Percentiles rank a stretch among this genome's conserved stretches.
These are phyloP conservation scores for Hypoxylon sp. DNA, from an alignment of 2,329 filamentous ascomycete species.

Conservation along the genomic window DNA sequence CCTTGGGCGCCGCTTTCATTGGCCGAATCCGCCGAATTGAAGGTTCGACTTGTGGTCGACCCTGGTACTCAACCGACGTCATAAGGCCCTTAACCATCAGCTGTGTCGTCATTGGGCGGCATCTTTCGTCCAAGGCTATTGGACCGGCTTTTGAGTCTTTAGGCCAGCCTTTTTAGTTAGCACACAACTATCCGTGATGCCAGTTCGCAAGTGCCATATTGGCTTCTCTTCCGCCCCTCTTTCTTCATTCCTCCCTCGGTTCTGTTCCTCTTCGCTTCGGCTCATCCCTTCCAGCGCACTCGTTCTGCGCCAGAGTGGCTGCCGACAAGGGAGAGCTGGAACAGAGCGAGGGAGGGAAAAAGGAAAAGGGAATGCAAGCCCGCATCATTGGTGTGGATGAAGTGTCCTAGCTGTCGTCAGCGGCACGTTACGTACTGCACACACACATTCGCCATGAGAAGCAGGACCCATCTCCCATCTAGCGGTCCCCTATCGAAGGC, in stretches of 20 bases:
- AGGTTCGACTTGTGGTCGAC: conserved; percentile 34
- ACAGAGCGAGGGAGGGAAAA: too few relatives aligned
- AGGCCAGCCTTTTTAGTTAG: conserved; percentile 33
- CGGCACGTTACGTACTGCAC: conserved; percentile 29
- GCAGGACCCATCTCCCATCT: conserved; percentile 12
- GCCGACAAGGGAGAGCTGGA: conserved; percentile 29
- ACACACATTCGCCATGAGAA: conserved; percentile 30
- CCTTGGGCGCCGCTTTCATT: conserved; percentile 38
- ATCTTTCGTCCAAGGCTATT: conserved; percentile 33
- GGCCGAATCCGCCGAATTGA: conserved; percentile 37
- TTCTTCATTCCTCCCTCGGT: conserved; percentile 4
- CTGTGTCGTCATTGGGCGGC: conserved; percentile 48
- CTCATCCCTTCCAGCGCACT: conserved; percentile 27
- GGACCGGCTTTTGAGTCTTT: conserved; percentile 30
- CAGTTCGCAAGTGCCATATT: conserved; percentile 40
- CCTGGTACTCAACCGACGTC: conserved; percentile 45
- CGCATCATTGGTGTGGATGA: conserved; percentile 32
- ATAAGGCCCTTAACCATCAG: conserved; percentile 42
- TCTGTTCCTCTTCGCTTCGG: conserved; percentile 29
- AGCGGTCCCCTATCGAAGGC: conserved; percentile 11
- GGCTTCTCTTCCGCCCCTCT: conserved; percentile 28
- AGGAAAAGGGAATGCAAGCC: conserved; percentile 35
- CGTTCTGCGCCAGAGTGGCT: conserved; percentile 28
- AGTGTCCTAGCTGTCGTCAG: conserved; percentile 34
- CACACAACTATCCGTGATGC: conserved; percentile 31